Base-by-base conservation (phyloP, 2,329 filamentous ascomycete genomes). In the Amphichorda felina region DNA sequence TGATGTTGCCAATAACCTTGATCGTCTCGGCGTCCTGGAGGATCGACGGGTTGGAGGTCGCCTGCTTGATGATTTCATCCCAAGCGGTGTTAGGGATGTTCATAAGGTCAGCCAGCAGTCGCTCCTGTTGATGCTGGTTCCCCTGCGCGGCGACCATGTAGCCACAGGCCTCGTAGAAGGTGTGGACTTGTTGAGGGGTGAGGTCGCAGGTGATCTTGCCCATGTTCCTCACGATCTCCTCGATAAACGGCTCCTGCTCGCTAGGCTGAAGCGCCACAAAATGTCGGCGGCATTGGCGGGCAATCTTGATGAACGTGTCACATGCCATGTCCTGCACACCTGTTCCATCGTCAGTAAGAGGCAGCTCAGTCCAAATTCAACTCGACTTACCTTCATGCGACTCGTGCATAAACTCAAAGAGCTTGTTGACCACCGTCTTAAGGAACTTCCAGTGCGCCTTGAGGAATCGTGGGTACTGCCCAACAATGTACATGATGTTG, bases 401-500 rank as follows among this genome's bases (percentile, higher is more conserved):
- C 61, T 98, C 91, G 58, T 98, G 91, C 91, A 98, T 98, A 55
- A 98, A 98, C 64, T 98, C 91, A 51, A 98, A 98, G 5, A 98
- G 73, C 67, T 98, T 98, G 65, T 98, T 98, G 52, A 98, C 91
- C 14, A 98, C 91, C 3, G 91, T 98, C 76, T 98, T 98, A 38
- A 98, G 68, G 64, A 98, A 98, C 59, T 98, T 98, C 91, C 91
- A 98, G 59, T 98, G 91, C 2, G 91, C 91, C 66, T 98, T 98
- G 50, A 98, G 66, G 65, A 98, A 98, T 15, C 91, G 84, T 26
- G 91, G 91, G 54, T 98, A 98, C 55, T 98, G 91, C 40, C 91
- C 91, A 41, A 98, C 91, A 63, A 98, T 98, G 58, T 98, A 98
- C 91, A 98, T 98, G 53, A 98, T 98, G 64, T 98, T 98, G 63